Conservation (phyloP, 2,329 filamentous ascomycete species). For the Pseudopyricularia javanii region DNA sequence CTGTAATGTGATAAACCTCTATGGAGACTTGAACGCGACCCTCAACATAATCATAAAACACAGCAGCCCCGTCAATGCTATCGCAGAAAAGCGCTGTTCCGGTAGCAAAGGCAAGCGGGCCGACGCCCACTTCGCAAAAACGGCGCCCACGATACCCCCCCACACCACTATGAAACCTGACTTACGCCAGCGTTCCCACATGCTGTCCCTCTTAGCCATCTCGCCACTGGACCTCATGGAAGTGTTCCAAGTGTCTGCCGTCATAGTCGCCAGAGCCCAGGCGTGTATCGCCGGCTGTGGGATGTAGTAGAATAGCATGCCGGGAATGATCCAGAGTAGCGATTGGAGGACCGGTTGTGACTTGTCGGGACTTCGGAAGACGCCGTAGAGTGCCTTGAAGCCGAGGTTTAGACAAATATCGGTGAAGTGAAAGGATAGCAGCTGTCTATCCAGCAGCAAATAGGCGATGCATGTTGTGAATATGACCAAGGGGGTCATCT, state of each 20-base stretch:
- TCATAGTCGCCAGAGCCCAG: not conserved
- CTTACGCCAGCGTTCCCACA: not conserved
- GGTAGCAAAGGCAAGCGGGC: not conserved
- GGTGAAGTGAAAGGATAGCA: not conserved
- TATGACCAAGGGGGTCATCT: not conserved
- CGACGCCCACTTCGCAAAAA: not conserved
- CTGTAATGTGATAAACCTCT: too few species aligned
- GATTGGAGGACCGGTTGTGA: not conserved
- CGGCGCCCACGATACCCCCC: not conserved
- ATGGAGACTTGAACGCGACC: not conserved
- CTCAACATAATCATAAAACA: not conserved
- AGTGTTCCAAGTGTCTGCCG: not conserved
- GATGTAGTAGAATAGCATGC: not conserved
- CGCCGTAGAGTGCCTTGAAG: not conserved
- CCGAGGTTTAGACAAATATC: not conserved
- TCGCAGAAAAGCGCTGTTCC: not conserved
- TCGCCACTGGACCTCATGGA: not conserved
- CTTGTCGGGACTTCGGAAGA: not conserved
- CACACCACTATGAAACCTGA: not conserved
- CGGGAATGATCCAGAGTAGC: not conserved
- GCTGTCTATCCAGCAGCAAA: not conserved
- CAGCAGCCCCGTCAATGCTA: not conserved
- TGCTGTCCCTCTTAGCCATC: not conserved
- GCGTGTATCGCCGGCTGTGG: not conserved
- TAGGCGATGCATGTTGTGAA: not conserved